phyloP scores from a whole-genome alignment of 129 eudicot genomes.

The Silybum marianum region DNA sequence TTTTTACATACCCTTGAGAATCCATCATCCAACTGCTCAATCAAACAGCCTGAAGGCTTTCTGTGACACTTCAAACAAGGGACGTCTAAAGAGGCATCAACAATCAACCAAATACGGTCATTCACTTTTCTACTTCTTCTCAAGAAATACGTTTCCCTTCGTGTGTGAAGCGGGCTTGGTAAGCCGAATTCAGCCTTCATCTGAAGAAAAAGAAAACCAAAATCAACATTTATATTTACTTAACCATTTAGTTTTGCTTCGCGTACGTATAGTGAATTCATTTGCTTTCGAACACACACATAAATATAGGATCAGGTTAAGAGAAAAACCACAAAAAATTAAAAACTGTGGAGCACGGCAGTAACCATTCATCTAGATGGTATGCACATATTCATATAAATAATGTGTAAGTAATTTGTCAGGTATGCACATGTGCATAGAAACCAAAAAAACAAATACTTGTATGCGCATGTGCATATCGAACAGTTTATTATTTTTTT shows the following conservation, averaged over 20 bases:
- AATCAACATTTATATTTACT: not conserved
- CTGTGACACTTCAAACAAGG: constrained; percentile 33
- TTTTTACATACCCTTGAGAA: constrained; percentile 37
- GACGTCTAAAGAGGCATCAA: constrained; percentile 57
- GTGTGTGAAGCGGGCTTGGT: constrained; percentile 42
- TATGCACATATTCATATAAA: too few species aligned
- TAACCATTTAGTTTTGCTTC: not conserved
- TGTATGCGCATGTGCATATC: too few species aligned
- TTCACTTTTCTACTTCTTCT: constrained; percentile 46
- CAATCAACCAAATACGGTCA: constrained; percentile 47
- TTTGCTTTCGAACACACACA: not conserved
- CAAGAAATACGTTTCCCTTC: constrained; percentile 47
- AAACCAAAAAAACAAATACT: too few species aligned
- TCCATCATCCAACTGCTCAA: constrained; percentile 44
- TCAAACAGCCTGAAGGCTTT: constrained; percentile 69
- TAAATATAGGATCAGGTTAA: too few species aligned
- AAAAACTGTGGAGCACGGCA: too few species aligned
- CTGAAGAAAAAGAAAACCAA: constrained; percentile 29
- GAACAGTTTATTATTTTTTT: too few species aligned
- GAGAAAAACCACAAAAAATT: too few species aligned
- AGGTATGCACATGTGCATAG: too few species aligned
- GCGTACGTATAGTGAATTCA: not conserved
- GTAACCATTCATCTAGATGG: too few species aligned
- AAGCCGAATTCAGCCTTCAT: constrained; percentile 47
- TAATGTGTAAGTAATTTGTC: too few species aligned